These are phyloP conservation scores for Rhizopus stolonifer DNA, from an alignment of 371 early-diverging fungal species.

Conservation along the genomic window DNA sequence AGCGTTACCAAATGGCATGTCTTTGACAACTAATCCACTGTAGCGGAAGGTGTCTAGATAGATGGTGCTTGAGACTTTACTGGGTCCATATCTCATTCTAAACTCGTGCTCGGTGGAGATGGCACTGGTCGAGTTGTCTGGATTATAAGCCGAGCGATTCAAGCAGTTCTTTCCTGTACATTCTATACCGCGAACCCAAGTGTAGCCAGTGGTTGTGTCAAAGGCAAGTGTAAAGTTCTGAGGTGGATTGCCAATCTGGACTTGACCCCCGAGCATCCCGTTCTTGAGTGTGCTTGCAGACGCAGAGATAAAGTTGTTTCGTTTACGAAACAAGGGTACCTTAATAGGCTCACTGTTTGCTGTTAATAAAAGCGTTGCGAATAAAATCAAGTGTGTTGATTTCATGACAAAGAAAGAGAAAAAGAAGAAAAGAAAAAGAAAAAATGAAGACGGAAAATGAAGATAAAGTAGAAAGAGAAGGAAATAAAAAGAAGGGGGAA, in stretches of 20 bases:
- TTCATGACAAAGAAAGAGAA: slow-evolving; percentile 8
- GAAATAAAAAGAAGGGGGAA: background rate
- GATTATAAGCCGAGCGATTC: slow-evolving; percentile 37
- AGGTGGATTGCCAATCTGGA: slow-evolving; percentile 32
- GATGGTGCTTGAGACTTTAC: slow-evolving; percentile 30
- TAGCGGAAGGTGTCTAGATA: slow-evolving; percentile 40
- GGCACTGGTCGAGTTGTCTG: slow-evolving; percentile 31
- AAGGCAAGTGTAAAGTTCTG: slow-evolving; percentile 31
- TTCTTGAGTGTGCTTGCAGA: slow-evolving; percentile 15
- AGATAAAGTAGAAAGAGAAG: background rate
- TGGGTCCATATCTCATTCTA: slow-evolving; percentile 41
- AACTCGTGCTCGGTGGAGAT: slow-evolving; percentile 31
- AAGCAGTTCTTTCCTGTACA: slow-evolving; percentile 26
- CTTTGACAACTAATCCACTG: slow-evolving; percentile 26
- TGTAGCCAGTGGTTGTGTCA: slow-evolving; percentile 32
- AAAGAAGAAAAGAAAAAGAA: background rate
- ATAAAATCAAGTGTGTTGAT: slow-evolving; percentile 6
- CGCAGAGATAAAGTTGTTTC: slow-evolving; percentile 12
- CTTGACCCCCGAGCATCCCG: slow-evolving; percentile 28
- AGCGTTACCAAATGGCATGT: slow-evolving; percentile 50
- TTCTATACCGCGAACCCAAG: slow-evolving; percentile 24
- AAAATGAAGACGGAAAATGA: no score
- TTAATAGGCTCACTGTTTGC: slow-evolving; percentile 14
- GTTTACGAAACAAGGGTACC: slow-evolving; percentile 20
- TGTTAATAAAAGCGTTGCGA: slow-evolving; percentile 12